Evolutionary conservation across 1,284 basidiomycete genomes (phyloP), one percentile per base, ranked within the genome.

Genomic region (Heterobasidion parviporum): DNA sequence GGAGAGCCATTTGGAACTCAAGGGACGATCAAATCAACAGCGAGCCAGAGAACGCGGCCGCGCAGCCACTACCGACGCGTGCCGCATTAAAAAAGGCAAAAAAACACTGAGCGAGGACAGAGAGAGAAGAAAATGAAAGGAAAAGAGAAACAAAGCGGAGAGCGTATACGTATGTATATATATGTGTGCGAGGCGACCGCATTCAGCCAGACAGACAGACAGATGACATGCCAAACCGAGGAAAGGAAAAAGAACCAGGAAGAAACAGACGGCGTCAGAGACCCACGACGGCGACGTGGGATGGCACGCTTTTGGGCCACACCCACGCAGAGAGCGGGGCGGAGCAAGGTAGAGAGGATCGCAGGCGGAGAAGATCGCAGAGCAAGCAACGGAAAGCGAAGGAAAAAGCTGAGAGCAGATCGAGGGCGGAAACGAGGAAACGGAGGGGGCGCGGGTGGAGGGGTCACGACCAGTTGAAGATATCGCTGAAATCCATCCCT

Each of bases 381-480:
- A 44, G 14, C 41, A 44, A 16, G 41, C 41, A 12, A 44, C 12
- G 41, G 41, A 44, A 14, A 44, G 41, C 41, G 41, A 14, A 6
- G 41, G 16, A 44, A 44, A 44, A 7, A 16, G 41, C 12, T 14
- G 41, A 44, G 41, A 44, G 16, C 41, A 44, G 41, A 44, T 16
- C 41, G 16, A 44, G 14, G 41, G 41, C 41, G 14, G 16, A 16
- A 44, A 16, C 41, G 16, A 44, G 3, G 41, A 3, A 44, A 16
- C 41, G 6, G 41, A 16, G 41, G 16, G 41, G 41, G 14, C 2
- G 41, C 41, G 16, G 41, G 41, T 44, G 16, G 41, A 44, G 41
- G 41, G 56, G 48, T 36, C 45, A 53, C 33, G 53, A 52, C 44
- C 56, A 51, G 26, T 53, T 54, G 33, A 54, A 51, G 44, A 54